phyloP scores from a whole-genome alignment of 768 basidiomycete species.

The Collybia sordida region DNA sequence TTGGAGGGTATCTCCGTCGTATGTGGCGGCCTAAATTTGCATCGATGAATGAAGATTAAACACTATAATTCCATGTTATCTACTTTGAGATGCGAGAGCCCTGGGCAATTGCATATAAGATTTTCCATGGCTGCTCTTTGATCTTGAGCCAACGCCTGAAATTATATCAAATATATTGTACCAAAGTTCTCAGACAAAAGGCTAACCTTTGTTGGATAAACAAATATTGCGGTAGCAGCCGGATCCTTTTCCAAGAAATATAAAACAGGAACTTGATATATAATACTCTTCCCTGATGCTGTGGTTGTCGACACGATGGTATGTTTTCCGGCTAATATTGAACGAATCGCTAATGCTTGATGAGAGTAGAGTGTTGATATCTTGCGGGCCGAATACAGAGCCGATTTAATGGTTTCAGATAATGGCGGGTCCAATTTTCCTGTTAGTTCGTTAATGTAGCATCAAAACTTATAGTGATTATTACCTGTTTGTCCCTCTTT shows the following conservation, averaged over 20 bases:
- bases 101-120: conserved; percentile 56
- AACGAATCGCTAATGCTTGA: conserved; percentile 72
- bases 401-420: conserved; percentile 53
- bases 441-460: conserved; percentile 14
- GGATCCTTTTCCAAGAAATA: conserved; percentile 61
- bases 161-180: neutral
- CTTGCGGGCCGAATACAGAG: conserved; percentile 55
- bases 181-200: neutral
- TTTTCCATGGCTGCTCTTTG: conserved; percentile 72
- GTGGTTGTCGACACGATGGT: conserved; percentile 91
- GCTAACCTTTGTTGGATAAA: conserved; percentile 84
- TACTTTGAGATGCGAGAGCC: conserved; percentile 62
- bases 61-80: neutral
- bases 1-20: conserved; percentile 86
- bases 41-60: neutral
- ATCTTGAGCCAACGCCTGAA: conserved; percentile 85
- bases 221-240: conserved; percentile 70
- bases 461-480: neutral
- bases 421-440: conserved; percentile 55
- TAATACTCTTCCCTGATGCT: conserved; percentile 86
- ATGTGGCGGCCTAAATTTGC: conserved; percentile 59
- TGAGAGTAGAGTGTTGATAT: conserved; percentile 67
- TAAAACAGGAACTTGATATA: conserved; percentile 70
- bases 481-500: conserved; percentile 51
- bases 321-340: conserved; percentile 54